Base-by-base conservation (phyloP, 176 grass and related monocot species). In the Phragmites australis region DNA sequence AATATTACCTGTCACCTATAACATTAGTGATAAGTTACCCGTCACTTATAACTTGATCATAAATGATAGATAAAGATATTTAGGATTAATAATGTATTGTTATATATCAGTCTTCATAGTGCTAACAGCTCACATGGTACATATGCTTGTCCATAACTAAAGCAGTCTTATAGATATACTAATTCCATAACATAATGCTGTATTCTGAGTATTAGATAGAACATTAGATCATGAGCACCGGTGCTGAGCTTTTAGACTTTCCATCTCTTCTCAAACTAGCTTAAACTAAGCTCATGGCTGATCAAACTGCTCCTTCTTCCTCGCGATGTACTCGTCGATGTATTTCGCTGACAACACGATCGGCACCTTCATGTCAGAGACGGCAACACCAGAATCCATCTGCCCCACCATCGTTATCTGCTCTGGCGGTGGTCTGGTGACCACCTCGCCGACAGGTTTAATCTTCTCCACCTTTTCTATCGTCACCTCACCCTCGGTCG, bases 381-480 rank as follows among this genome's bases (percentile, higher is more conserved):
- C n/a, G n/a, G n/a, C n/a, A n/a, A n/a, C n/a, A n/a, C n/a, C n/a
- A n/a, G n/a, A n/a, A n/a, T 15, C 55, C n/a, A 30, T 41, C 5
- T 37, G n/a, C n/a, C n/a, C n/a, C n/a, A n/a, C n/a, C n/a, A n/a
- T n/a, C n/a, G n/a, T n/a, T n/a, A n/a, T n/a, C n/a, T n/a, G n/a
- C n/a, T n/a, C n/a, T n/a, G n/a, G n/a, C n/a, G 30, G 19, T 19
- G 85, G 85, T 48, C 70, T 81, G 44, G 51, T 77, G 25, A 82
- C 34, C 25, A 68, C 9, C 1, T 82, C 50, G 78, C 45, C 26
- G 53, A 82, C 72, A 67, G 56, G 17, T 50, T 47, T 25, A 8
- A 87, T 82, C 79, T 44, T 70, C 53, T 70, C 27, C 19, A 87
- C 85, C 72, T 70, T 87, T 3, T 87, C 44, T 8, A 87, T 54